Base-by-base conservation (phyloP, 1,284 basidiomycete species). In the Cryptococcus sp. region DNA sequence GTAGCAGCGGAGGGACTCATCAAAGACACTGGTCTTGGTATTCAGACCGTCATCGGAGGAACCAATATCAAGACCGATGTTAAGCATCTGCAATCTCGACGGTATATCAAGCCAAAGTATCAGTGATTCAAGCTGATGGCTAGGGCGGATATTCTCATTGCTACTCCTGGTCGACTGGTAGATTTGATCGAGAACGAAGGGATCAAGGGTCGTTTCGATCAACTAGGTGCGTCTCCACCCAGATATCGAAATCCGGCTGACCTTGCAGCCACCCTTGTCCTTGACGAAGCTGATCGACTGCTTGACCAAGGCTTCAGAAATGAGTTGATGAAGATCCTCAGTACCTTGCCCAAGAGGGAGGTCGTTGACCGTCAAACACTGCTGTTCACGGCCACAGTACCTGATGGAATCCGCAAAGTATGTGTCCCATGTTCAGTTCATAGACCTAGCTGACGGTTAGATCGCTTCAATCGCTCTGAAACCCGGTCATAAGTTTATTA, bases 401-500 rank as follows among this genome's bases (percentile, higher is more conserved):
- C 78, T 0, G 59, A 63, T 13, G 70, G 74, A 32, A 70, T 79
- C 16, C 73, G 64, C 48, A 63, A 64, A 7, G 67, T 74, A 45
- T 28, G 49, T 67, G 7, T n/a, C 10, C 18, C 3, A 32, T 28
- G 4, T 25, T 16, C 32, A 14, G 24, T 41, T 23, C 10, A 16
- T 5, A 23, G 19, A 48, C 13, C 32, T 21, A 37, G 34, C 48
- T 59, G 19, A 52, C 36, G 2, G 22, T 28, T 51, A 80, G 76
- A 77, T 82, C 58, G 78, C 79, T 0, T 63, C 73, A 7, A 63
- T 78, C 28, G 78, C 79, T 7, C 73, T 84, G 37, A 66, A 74
- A 16, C 68, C 77, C 13, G 74, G 80, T 50, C 80, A 85, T 72
- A 73, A 78, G 45, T 85, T 85, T 64, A 77, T 86, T 59, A 81